Conservation (phyloP, 1,284 basidiomycete species). For the Papiliotrema fonsecae region DNA sequence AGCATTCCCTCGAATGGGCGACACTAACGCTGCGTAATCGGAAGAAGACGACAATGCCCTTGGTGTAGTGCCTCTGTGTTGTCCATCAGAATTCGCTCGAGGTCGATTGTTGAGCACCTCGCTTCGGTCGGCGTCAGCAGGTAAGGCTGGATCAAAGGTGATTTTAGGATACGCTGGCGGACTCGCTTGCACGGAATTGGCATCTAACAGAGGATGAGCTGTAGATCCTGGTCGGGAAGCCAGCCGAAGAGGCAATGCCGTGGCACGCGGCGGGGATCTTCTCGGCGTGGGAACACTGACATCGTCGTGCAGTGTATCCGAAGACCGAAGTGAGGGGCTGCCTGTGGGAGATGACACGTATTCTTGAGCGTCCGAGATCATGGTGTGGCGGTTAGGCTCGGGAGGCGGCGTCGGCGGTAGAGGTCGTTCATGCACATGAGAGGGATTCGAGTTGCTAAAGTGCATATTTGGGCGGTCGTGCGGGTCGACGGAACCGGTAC, state of each 20-base stretch:
- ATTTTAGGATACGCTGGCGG: conserved; percentile 17
- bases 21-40: not conserved
- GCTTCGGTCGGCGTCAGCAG: conserved; percentile 4
- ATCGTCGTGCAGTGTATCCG: no score
- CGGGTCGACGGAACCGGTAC: conserved; percentile 25
- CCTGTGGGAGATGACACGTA: not conserved
- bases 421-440: no score
- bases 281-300: no score
- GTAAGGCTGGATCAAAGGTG: conserved; percentile 18
- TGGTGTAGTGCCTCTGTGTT: not conserved
- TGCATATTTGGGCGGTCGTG: conserved; percentile 13
- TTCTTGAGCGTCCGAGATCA: not conserved
- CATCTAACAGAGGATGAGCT: conserved; percentile 15
- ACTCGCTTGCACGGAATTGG: conserved; percentile 1
- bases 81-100: conserved; percentile 12
- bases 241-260: not conserved
- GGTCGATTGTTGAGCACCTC: not conserved
- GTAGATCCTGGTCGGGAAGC: conserved; percentile 5
- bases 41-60: not conserved
- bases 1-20: not conserved
- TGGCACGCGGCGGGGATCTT: not conserved
- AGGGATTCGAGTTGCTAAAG: no score
- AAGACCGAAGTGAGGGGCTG: no score
- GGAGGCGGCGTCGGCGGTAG: conserved; percentile 1
- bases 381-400: no score